Conservation (phyloP, 2,329 filamentous ascomycete species). For the Fusarium palustre region DNA sequence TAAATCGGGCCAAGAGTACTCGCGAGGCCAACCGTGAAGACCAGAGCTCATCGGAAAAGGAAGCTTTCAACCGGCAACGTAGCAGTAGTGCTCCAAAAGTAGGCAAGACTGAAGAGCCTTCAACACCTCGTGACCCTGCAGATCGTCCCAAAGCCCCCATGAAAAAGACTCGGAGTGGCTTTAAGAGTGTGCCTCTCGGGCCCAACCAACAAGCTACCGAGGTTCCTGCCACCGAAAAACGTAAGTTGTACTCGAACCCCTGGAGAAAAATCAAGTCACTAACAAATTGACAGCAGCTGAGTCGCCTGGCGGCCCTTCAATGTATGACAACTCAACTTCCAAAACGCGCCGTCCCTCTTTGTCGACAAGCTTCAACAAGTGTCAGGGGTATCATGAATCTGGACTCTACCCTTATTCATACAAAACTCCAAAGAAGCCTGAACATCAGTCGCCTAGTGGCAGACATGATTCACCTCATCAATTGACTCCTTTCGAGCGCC, state of each 20-base stretch:
- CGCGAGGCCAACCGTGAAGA: slow-evolving; percentile 52
- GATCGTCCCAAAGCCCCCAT: slow-evolving; percentile 43
- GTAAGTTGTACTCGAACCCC: slow-evolving; percentile 20
- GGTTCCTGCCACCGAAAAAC: slow-evolving; percentile 13
- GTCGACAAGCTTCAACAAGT: slow-evolving; percentile 28
- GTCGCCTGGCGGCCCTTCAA: slow-evolving; percentile 54
- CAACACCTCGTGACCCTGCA: slow-evolving; percentile 28
- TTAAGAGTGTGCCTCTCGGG: slow-evolving; percentile 23
- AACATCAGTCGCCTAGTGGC: slow-evolving; percentile 50
- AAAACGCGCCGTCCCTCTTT: slow-evolving; percentile 32
- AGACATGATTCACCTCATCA: slow-evolving; percentile 37
- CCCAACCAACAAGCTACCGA: slow-evolving; percentile 29
- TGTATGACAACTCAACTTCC: slow-evolving; percentile 57
- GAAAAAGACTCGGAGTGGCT: slow-evolving; percentile 42
- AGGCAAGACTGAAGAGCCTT: slow-evolving; percentile 19
- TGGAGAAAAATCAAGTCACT: not conserved
- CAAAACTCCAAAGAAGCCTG: slow-evolving; percentile 11
- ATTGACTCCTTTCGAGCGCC: slow-evolving; percentile 55
- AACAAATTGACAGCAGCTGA: slow-evolving; percentile 25
- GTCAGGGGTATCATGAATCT: slow-evolving; percentile 14
- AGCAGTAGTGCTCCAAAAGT: slow-evolving; percentile 51
- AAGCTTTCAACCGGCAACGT: slow-evolving; percentile 45
- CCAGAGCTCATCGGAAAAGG: slow-evolving; percentile 41
- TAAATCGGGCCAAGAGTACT: slow-evolving; percentile 61
- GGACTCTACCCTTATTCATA: slow-evolving; percentile 23